Base-by-base conservation (phyloP, 1,284 basidiomycete species). In the Ceratobasidium sp. region DNA sequence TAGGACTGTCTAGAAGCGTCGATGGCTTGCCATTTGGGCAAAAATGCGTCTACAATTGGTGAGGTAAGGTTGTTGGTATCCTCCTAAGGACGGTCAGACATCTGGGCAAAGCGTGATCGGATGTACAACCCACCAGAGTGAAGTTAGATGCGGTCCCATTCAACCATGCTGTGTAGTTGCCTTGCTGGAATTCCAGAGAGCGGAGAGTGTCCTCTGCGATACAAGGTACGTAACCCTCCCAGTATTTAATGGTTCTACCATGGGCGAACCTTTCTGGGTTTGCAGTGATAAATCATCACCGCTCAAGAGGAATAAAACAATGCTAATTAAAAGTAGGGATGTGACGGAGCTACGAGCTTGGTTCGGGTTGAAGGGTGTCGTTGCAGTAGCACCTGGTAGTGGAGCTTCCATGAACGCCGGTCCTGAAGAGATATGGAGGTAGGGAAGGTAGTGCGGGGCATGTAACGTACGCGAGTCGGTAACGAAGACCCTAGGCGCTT, bases 141-240 rank as follows among this genome's bases (percentile, higher is more conserved):
- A 92, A 92, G 79, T 92, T 89, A 0, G 88, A 84, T 31, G 82
- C 82, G 11, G 88, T 89, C 14, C 90, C 89, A 78, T 91, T 89
- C 80, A 92, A 81, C 91, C 91, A 94, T 0, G 88, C 86, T 2
- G 89, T 89, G 79, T 88, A 93, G 80, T 93, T 92, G 7, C 86
- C 85, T 27, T 89, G 81, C 77, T 92, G 88, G 77, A 87, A 83
- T 49, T 84, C 84, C 66, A 92, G 80, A 7, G 84, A 84, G 34
- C 84, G 82, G 8, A 93, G 79, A n/a, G 87, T 83, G 75, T 91
- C 87, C 77, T 89, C 78, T 78, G 48, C 31, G 31, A 51, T 41
- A 1, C 14, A 34, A 31, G 51, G 37, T 34, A 62, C 53, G 84
- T 79, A 90, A 90, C 74, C 89, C 87, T 77, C 86, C 87, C 14